A percentile compares a stretch with the other conserved stretches of the same genome.
phyloP scores from a whole-genome alignment of 2,329 filamentous ascomycete species.

The Cladosporium sp. region DNA sequence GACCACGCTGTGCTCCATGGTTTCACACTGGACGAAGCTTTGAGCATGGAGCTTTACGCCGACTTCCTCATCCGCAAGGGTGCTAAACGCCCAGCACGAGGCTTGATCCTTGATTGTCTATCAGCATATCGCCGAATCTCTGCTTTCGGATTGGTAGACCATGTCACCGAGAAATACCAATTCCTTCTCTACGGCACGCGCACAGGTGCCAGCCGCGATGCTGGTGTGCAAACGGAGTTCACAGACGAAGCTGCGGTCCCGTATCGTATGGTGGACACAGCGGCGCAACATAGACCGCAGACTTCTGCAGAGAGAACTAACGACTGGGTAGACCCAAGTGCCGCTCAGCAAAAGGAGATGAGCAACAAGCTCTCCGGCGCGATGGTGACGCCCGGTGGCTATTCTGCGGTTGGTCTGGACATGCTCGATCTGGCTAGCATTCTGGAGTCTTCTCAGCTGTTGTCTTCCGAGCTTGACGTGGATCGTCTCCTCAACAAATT shows the following conservation, averaged over 20 bases:
- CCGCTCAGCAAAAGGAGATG: constrained; percentile 21
- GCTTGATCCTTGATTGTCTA: constrained; percentile 63
- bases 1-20: constrained; percentile 66
- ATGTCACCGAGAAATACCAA: constrained; percentile 64
- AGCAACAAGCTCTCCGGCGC: constrained; percentile 22
- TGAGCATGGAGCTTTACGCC: constrained; percentile 69
- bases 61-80: constrained; percentile 63
- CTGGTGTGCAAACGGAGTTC: constrained; percentile 52
- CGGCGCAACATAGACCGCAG: constrained; percentile 35
- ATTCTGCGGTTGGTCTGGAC: constrained; percentile 64
- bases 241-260: neutral
- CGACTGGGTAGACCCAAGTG: constrained; percentile 46
- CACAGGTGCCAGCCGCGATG: constrained; percentile 57
- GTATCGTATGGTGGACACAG: neutral
- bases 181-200: constrained; percentile 61
- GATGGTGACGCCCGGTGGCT: constrained; percentile 45
- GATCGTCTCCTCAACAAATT: constrained; percentile 74
- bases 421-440: constrained; percentile 80
- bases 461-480: constrained; percentile 72
- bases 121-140: constrained; percentile 64
- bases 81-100: constrained; percentile 62
- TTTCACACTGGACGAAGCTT: constrained; percentile 66
- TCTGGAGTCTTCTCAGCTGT: constrained; percentile 70
- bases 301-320: constrained; percentile 43
- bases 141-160: constrained; percentile 62